Percentiles rank a stretch among this genome's conserved stretches.
Conservation (phyloP, 768 basidiomycete species). For the Naganishia antarctica region DNA sequence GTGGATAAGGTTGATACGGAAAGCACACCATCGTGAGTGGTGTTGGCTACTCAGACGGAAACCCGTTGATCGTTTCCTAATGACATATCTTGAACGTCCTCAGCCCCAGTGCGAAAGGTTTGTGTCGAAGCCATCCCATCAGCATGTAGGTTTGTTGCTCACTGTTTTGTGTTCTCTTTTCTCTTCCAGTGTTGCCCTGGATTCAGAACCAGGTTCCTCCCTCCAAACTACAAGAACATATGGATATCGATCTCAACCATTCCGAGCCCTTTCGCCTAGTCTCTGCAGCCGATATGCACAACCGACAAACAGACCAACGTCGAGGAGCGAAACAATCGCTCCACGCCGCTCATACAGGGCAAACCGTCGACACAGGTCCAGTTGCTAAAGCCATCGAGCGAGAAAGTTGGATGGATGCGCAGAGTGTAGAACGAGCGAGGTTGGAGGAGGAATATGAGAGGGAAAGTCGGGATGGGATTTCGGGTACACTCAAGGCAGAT, state of each 20-base stretch:
- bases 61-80: too few species aligned
- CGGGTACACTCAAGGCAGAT: background rate
- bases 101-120: constrained; percentile 10
- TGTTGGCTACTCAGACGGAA: too few species aligned
- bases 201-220: background rate
- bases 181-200: constrained; percentile 1
- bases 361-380: background rate
- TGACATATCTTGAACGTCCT: background rate
- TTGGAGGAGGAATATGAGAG: constrained; percentile 17
- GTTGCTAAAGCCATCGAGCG: background rate
- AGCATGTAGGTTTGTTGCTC: too few species aligned
- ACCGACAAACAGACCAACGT: background rate
- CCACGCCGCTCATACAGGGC: background rate
- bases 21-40: constrained; percentile 5
- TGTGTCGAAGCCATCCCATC: background rate
- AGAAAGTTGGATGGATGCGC: constrained; percentile 12
- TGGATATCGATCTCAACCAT: background rate
- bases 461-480: background rate
- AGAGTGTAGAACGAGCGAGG: constrained; percentile 15
- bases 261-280: background rate
- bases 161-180: too few species aligned
- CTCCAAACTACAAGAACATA: too few species aligned
- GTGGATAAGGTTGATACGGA: constrained; percentile 3
- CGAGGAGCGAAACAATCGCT: too few species aligned
- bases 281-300: constrained; percentile 4